These are phyloP conservation scores for Benincasa hispida DNA, from an alignment of 306 rosid species.

Conservation along the genomic window DNA sequence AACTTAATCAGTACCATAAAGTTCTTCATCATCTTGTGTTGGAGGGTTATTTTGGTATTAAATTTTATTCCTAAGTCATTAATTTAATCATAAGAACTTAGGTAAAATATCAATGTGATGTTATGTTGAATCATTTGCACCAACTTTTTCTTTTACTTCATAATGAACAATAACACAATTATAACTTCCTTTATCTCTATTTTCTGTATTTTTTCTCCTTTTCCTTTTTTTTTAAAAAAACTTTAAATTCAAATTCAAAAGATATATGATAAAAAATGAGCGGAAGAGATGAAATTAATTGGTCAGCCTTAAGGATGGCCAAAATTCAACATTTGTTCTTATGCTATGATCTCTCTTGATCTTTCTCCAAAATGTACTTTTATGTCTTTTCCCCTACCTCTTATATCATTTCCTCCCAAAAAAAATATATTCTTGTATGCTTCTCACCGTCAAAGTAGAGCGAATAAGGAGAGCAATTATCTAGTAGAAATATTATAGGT, in stretches of 20 bases:
- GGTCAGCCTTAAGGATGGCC: not conserved
- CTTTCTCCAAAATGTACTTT: too few species aligned
- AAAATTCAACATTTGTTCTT: too few species aligned
- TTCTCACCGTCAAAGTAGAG: too few species aligned
- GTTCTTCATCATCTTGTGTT: not conserved
- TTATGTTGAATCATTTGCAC: not conserved
- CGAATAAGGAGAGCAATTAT: too few species aligned
- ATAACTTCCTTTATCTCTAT: not conserved
- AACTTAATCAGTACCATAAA: not conserved
- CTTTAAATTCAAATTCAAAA: conserved; percentile 1
- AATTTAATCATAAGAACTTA: not conserved
- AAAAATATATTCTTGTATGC: too few species aligned
- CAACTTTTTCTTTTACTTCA: not conserved
- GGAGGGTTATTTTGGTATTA: not conserved
- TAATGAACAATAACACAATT: not conserved
- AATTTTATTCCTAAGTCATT: not conserved
- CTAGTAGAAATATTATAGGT: too few species aligned
- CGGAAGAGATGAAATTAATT: not conserved
- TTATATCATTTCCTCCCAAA: too few species aligned
- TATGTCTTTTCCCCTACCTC: too few species aligned
- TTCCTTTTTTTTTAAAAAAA: not conserved
- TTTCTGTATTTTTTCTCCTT: not conserved
- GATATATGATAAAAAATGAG: not conserved
- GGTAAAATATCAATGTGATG: conserved; percentile 4
- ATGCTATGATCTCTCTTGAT: not conserved